Evolutionary conservation across 495 filamentous ascomycete species (phyloP).

Genomic region (Penicillium alfredii): DNA sequence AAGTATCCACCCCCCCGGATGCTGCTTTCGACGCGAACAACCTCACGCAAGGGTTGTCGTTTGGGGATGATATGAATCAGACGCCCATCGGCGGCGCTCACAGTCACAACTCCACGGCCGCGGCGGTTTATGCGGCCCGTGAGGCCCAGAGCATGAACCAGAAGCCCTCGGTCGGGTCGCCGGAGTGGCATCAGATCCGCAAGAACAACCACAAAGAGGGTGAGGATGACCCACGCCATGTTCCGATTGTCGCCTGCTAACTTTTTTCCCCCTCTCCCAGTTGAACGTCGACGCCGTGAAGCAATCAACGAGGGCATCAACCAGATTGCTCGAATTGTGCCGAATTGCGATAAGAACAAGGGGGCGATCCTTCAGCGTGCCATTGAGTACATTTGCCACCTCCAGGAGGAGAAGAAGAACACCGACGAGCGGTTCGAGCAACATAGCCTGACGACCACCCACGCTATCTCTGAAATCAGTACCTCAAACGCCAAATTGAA

Average conservation of each 20-base stretch:
- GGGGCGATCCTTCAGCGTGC: conserved; percentile 92
- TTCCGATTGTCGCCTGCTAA: no score
- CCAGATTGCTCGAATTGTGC: conserved; percentile 94
- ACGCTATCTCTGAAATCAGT: conserved; percentile 88
- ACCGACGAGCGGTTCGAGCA: conserved; percentile 97
- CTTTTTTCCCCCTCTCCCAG: conserved; percentile 43
- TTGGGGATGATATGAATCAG: conserved; percentile 43
- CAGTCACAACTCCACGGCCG: conserved; percentile 42
- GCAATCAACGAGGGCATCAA: conserved; percentile 99
- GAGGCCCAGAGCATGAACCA: conserved; percentile 43
- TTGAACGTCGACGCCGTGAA: conserved; percentile 93
- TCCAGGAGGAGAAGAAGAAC: conserved; percentile 88
- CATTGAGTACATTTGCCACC: conserved; percentile 85
- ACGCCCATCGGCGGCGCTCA: conserved; percentile 32
- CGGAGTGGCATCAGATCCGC: conserved; percentile 96
- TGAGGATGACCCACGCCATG: conserved; percentile 40
- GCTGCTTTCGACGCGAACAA: conserved; percentile 38
- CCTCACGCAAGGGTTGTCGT: conserved; percentile 35
- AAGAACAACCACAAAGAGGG: conserved; percentile 99
- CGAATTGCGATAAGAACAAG: conserved; percentile 98
- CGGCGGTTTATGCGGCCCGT: conserved; percentile 43
- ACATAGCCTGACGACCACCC: conserved; percentile 89
- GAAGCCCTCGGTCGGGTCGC: conserved; percentile 89
- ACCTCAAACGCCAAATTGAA: conserved; percentile 86
- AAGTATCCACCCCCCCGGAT: conserved; percentile 43